Base-by-base conservation (phyloP, 1,284 basidiomycete species). In the Heterobasidion irregulare region DNA sequence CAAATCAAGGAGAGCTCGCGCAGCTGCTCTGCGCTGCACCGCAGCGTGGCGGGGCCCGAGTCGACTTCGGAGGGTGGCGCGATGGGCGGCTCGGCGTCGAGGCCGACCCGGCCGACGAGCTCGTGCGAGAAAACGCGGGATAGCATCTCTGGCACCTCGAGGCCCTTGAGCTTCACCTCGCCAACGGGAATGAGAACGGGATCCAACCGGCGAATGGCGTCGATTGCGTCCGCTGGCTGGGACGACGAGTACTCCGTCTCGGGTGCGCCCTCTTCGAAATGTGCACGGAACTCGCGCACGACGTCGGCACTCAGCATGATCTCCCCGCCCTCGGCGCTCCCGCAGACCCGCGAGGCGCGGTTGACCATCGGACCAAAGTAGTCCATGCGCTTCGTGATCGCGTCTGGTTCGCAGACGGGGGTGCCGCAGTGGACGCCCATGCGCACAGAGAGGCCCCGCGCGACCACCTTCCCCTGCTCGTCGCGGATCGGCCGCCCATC, bases 351-450 rank as follows among this genome's bases (percentile, higher is more conserved):
- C 1, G 96, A 85, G 0, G 96, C 80, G 46, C 95, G 88, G 69
- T 97, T 97, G 61, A 95, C 92, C 82, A 95, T 91, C 1, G 92
- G 86, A 0, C 94, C 94, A 64, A 95, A 92, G 72, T 97, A 97
- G 71, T 99, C 96, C 97, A 99, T 99, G 32, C 97, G 88, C 59
- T 86, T 77, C 6, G 95, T 99, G 67, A 97, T 90, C 1, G 93
- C 90, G 71, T 99, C 97, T 9, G 84, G 82, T 66, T 98, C 95
- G 68, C 94, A 98, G 47, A 94, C 82, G 0, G 97, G 97, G 32
- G 72, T 72, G 36, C 97, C 97, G 69, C 90, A 95, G 70, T 99
- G 97, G 50, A 99, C 89, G 48, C 97, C 96, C 96, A 99, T 99
- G 46, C 97, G 85, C 2, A 99, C 92, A 16, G 93, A 94, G 15